Base-by-base conservation (phyloP, 2,329 filamentous ascomycete genomes). In the Cercospora sp. region DNA sequence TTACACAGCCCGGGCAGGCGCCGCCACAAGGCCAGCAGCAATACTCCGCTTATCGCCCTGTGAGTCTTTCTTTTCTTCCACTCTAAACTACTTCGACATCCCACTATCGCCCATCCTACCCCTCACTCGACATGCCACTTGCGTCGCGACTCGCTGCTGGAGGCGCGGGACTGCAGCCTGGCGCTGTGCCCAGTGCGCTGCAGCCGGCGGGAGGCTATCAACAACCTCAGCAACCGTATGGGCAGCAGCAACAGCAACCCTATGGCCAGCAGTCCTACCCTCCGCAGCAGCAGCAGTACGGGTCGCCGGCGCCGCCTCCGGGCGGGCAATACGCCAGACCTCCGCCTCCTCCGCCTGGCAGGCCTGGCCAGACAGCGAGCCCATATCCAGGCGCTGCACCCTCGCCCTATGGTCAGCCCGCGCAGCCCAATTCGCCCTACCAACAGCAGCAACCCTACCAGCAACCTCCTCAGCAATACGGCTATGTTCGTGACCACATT, bases 21-120 rank as follows among this genome's bases (percentile, higher is more conserved):
- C 63, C 63, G 51, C 66, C 62, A 51, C 33, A 3, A 33, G 51
- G 20, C 63, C 81, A 83, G 75, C 88, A 88, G 79, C 85, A 88
- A 80, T 83, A 86, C 72, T 88, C 53, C 58, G 63, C 57, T 68
- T 69, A 69, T 74, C 75, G 73, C 74, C 73, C 75, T 45, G 69
- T 67, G 69, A 68, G 63, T 73, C 73, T 70, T 67, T 55, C 42
- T 33, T 45, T 13, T 61, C 26, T 61, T 63, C 63, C 65, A 30
- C 60, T 64, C 60, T 63, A 23, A 30, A 31, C 33, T 55, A 63
- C 64, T 60, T 59, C 61, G 65, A 61, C 66, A 48, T 45, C 65
- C 40, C 58, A 51, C 65, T 61, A 59, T 64, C 57, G 26, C 63
- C 48, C 36, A 42, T 48, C 20, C 45, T 64, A 57, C 63, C 66